These are phyloP conservation scores for Jamesozyma jinghongensis DNA, from an alignment of 805 yeast genomes.

Conservation along the genomic window DNA sequence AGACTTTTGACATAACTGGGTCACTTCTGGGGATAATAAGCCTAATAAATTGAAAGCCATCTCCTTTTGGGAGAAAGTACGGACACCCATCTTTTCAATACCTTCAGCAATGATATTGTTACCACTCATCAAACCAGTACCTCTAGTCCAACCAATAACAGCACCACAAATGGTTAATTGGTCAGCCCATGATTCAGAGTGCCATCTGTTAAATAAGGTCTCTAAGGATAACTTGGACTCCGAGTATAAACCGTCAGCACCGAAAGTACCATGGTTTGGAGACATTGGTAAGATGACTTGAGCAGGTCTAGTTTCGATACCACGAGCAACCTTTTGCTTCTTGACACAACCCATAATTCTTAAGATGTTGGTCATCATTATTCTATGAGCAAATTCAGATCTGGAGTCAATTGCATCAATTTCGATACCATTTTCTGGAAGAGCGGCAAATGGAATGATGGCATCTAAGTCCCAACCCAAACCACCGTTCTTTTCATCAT, in stretches of 20 bases:
- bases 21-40: conserved; percentile 77
- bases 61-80: conserved; percentile 97
- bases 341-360: conserved; percentile 89
- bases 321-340: conserved; percentile 64
- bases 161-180: conserved; percentile 98
- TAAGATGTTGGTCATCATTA: conserved; percentile 92
- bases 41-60: conserved; percentile 99
- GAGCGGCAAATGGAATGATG: conserved; percentile 96
- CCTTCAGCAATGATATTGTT: conserved; percentile 98
- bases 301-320: conserved; percentile 92
- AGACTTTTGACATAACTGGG: conserved; percentile 77
- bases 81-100: conserved; percentile 88
- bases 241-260: conserved; percentile 96
- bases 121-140: conserved; percentile 97
- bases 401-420: conserved; percentile 85
- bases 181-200: conserved; percentile 92
- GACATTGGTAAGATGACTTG: conserved; percentile 94
- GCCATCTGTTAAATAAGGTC: conserved; percentile 97
- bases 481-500: conserved; percentile 75
- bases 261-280: conserved; percentile 98
- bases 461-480: conserved; percentile 97
- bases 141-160: conserved; percentile 99
- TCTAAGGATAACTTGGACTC: conserved; percentile 94
- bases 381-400: conserved; percentile 96
- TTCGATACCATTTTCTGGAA: conserved; percentile 97